phyloP scores from a whole-genome alignment of 208 protist species.

The Crithidia brevicula region DNA sequence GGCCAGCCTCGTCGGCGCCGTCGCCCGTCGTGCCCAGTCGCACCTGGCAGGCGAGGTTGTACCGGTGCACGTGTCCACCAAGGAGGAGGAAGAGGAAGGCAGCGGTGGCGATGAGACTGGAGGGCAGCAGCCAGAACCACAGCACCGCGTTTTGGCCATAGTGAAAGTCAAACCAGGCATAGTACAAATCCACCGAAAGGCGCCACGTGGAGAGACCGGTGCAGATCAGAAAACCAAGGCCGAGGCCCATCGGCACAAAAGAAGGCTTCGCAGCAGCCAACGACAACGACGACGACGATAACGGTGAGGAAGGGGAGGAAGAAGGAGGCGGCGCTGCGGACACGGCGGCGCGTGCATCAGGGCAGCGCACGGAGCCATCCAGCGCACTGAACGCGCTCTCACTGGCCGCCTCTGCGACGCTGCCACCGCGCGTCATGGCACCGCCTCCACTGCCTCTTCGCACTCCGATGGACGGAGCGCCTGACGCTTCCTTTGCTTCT shows the following conservation, averaged over 20 bases:
- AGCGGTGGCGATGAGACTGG: not conserved
- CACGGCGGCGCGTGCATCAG: not conserved
- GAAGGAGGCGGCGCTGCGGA: too few species aligned
- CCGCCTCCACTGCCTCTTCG: too few species aligned
- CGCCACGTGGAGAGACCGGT: slow-evolving; percentile 26
- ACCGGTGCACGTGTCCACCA: slow-evolving; percentile 11
- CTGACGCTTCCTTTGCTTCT: too few species aligned
- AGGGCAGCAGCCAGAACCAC: slow-evolving; percentile 22
- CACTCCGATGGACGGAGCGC: too few species aligned
- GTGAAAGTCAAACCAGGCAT: slow-evolving; percentile 18
- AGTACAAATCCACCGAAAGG: slow-evolving; percentile 31
- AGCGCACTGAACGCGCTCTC: not conserved
- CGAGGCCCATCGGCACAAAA: slow-evolving; percentile 12
- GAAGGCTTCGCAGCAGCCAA: not conserved
- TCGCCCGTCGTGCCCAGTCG: not conserved
- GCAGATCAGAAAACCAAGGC: slow-evolving; percentile 22
- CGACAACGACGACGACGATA: too few species aligned
- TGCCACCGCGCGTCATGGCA: too few species aligned
- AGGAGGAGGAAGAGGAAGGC: slow-evolving; percentile 9
- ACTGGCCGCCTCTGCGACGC: not conserved
- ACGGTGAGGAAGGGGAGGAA: too few species aligned
- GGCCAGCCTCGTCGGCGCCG: not conserved
- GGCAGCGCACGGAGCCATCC: not conserved
- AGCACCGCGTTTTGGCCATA: slow-evolving; percentile 9
- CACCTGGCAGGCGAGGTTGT: not conserved